These are phyloP conservation scores for Cinnamomum chago DNA, from an alignment of 164 flowering plant genomes.

Conservation along the genomic window DNA sequence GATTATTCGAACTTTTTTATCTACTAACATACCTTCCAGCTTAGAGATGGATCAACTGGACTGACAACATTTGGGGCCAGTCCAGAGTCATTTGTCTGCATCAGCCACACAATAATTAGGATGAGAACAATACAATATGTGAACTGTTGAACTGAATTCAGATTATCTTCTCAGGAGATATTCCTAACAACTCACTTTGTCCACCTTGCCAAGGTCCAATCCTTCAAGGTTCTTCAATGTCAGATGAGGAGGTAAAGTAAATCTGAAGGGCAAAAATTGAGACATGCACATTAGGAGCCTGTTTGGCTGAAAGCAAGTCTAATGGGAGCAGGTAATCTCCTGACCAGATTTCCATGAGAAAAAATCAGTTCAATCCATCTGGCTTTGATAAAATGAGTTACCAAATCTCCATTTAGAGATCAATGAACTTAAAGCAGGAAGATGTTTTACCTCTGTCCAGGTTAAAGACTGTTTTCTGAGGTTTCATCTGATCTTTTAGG, in stretches of 20 bases:
- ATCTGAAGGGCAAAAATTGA: slow-evolving; percentile 31
- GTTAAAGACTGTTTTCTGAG: too few relatives aligned
- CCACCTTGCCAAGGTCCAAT: slow-evolving; percentile 69
- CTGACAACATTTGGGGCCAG: slow-evolving; percentile 68
- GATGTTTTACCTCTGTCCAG: too few relatives aligned
- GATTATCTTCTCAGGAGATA: background rate
- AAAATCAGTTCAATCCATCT: background rate
- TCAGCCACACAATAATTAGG: background rate
- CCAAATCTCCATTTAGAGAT: too few relatives aligned
- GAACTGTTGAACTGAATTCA: background rate
- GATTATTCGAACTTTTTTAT: background rate
- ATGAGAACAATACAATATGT: background rate
- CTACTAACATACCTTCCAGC: slow-evolving; percentile 55
- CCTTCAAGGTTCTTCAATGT: slow-evolving; percentile 45
- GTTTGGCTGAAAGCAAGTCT: background rate
- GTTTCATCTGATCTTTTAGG: too few relatives aligned
- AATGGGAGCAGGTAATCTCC: background rate
- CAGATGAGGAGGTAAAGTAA: slow-evolving; percentile 59
- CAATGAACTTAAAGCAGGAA: too few relatives aligned
- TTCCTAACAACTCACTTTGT: slow-evolving; percentile 31
- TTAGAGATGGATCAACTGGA: slow-evolving; percentile 63
- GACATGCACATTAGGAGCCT: background rate
- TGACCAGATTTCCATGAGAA: background rate
- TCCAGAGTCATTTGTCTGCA: slow-evolving; percentile 68
- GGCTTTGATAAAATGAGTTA: too few relatives aligned